Base-by-base conservation (phyloP, 1,284 basidiomycete species). In the Vanrija pseudolonga region DNA sequence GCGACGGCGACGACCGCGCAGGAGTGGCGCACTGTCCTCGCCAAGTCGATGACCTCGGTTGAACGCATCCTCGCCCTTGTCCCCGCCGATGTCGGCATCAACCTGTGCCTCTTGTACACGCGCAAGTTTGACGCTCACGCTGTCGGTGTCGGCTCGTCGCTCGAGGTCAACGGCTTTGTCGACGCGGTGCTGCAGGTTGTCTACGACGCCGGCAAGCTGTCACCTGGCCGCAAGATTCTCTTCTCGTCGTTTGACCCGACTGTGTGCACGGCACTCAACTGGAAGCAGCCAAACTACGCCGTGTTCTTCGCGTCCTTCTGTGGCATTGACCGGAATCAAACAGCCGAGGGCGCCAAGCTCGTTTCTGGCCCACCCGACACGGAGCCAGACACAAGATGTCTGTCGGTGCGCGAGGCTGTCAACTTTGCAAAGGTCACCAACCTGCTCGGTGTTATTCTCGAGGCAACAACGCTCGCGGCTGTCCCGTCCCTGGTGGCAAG, bases 201-300 rank as follows among this genome's bases (percentile, higher is more conserved):
- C 47, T 92, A 90, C 74, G 70, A 73, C 41, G 82, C 86, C 55
- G 82, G 81, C 76, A 58, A 78, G 79, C 53, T 50, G 19, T 63
- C 60, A 41, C 63, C 62, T 12, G 66, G 69, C n/a, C 81, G 90
- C 50, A 85, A 86, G 65, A 84, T 96, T 54, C 84, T 91, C 14
- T 90, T 97, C 71, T 87, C 86, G 45, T 93, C 90, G 14, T 96
- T 89, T 73, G 87, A 85, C 56, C 89, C 93, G 12, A 87, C 89
- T 64, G 83, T 91, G 3, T 94, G 91, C 51, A 68, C 69, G 26
- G 76, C 73, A 47, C 53, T 98, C 53, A 98, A 98, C 74, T 98
- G 96, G 94, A 99, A 99, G 77, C 96, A 99, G 77, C 96, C 96
- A 17, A 98, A 98, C 74, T 91, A 97, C 80, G 92, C 96, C 50